Conservation (phyloP, 495 filamentous ascomycete genomes). For the Pyronema domesticum region DNA sequence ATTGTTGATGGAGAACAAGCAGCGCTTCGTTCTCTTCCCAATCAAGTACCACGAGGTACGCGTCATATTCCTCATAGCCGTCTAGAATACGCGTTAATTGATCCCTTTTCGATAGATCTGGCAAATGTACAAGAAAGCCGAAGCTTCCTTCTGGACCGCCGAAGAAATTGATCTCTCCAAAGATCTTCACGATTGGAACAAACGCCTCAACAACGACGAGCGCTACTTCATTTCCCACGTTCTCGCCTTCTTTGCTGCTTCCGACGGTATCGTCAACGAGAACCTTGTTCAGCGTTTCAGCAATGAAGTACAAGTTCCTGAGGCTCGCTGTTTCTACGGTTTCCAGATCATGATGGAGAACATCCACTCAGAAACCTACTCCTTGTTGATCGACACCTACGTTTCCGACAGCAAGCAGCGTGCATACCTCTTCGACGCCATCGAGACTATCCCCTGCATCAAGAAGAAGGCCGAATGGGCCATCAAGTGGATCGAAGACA, state of each 20-base stretch:
- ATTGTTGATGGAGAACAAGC: conserved; percentile 83
- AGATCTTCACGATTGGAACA: conserved; percentile 98
- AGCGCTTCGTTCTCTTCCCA: conserved; percentile 93
- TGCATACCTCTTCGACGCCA: conserved; percentile 89
- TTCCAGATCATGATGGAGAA: conserved; percentile 99
- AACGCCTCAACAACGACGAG: conserved; percentile 89
- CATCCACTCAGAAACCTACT: conserved; percentile 99
- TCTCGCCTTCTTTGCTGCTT: conserved; percentile 98
- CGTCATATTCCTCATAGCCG: conserved; percentile 26
- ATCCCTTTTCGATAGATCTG: conserved; percentile 53
- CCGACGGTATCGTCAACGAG: conserved; percentile 98
- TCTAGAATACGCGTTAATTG: conserved; percentile 28
- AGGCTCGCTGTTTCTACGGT: conserved; percentile 98
- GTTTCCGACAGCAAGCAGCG: conserved; percentile 97
- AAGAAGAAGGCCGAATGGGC: conserved; percentile 97
- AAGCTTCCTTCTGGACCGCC: conserved; percentile 98
- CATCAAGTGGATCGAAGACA: conserved; percentile 81
- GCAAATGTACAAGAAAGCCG: conserved; percentile 99
- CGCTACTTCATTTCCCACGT: conserved; percentile 96
- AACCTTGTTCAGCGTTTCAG: conserved; percentile 97
- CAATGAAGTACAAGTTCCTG: conserved; percentile 88
- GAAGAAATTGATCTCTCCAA: conserved; percentile 99
- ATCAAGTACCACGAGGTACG: conserved; percentile 99
- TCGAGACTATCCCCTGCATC: conserved; percentile 96
- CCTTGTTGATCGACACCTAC: conserved; percentile 96